Evolutionary conservation across 768 basidiomycete genomes (phyloP), one percentile per base, ranked within the genome.

Genomic region (Coprinopsis sp.): DNA sequence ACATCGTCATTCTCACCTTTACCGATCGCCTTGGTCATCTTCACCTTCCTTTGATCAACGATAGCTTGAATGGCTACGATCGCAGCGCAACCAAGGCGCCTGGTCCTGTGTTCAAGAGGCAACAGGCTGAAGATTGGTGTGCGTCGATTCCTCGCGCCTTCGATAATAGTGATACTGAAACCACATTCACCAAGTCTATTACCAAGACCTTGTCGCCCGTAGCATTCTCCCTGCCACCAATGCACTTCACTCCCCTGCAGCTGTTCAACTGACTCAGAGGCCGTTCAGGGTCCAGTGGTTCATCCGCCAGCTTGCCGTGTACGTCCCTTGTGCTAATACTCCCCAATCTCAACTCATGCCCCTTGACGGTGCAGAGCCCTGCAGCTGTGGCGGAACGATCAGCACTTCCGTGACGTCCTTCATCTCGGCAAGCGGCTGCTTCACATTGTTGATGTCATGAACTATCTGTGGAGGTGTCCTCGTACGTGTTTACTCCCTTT

Each of bases 111-210:
- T 83, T 86, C 68, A 85, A 78, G 49, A 78, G 79, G 5, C 78
- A 79, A 54, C 83, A 87, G 49, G 81, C 82, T 0, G 79, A 84
- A 53, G 84, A 89, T 55, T 90, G 87, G 87, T 69, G 87, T 90
- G 64, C 61, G 86, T 80, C 6, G 13, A 29, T 13, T 19, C 14
- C 29, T 25, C 30, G 18, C 23, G 10, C 31, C 10, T 37, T 39
- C 39, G n/a, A n/a, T n/a, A n/a, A n/a, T n/a, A n/a, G n/a, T n/a
- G n/a, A n/a, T n/a, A n/a, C n/a, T n/a, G n/a, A n/a, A n/a, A n/a
- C 51, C 46, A 43, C 24, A 19, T 25, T 44, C 27, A 14, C 46
- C 4, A 53, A 88, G 86, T 89, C 11, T 76, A 71, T 51, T 82
- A 88, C 55, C 84, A 87, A 54, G 74, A 74, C 23, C 78, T 77